Evolutionary conservation across 31 red algal genomes (phyloP).

Genomic region (Asparagopsis taxiformis): DNA sequence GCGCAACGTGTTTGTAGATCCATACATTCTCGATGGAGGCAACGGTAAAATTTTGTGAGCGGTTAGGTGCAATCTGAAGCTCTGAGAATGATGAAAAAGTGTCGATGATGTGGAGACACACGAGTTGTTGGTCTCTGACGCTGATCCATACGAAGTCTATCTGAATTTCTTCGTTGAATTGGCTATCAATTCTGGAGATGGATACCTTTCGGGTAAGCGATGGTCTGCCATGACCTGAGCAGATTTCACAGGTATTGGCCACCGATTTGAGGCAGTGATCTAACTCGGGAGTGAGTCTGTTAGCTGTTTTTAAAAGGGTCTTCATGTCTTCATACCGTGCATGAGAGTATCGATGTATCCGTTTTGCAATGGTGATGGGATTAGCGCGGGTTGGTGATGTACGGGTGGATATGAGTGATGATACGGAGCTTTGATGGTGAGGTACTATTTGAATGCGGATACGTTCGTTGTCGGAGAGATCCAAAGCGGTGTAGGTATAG

Average conservation of each 20-base stretch:
- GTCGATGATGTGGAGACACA: background rate
- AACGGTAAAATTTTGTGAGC: background rate
- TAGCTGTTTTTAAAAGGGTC: background rate
- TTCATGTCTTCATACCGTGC: background rate
- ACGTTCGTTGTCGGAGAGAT: background rate
- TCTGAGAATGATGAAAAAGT: background rate
- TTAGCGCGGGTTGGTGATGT: no score
- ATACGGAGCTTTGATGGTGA: background rate
- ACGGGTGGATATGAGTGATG: no score
- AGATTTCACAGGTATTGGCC: background rate
- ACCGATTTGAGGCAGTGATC: background rate
- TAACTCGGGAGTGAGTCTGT: background rate
- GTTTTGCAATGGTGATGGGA: no score
- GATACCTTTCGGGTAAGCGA: background rate
- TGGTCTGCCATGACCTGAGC: background rate
- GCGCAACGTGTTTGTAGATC: background rate
- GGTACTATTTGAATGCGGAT: background rate
- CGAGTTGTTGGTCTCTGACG: background rate
- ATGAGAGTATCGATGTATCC: background rate
- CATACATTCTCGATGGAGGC: background rate
- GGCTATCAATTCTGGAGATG: background rate
- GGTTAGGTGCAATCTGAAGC: background rate
- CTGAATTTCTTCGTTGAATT: background rate
- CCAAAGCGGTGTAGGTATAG: background rate
- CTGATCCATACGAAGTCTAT: background rate